phyloP scores from a whole-genome alignment of 441 rosid genomes.

The Erodium texanum region DNA sequence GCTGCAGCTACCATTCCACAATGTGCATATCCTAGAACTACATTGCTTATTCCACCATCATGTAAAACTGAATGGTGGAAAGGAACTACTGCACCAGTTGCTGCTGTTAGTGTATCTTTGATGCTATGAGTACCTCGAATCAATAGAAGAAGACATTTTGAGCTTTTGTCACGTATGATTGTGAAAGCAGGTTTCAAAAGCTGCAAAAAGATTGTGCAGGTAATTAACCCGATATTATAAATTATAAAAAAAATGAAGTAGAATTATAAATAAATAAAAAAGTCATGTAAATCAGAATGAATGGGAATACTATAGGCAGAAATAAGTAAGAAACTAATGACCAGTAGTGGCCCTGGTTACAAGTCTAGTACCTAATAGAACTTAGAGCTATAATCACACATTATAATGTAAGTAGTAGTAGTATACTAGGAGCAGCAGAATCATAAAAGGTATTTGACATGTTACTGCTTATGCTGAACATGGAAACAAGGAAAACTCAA shows the following conservation, averaged over 20 bases:
- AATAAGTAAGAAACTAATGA: neutral
- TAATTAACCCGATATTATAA: conserved; percentile 14
- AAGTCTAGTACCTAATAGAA: neutral
- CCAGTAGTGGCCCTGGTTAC: neutral
- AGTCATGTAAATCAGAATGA: neutral
- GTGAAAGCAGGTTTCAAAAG: conserved; percentile 95
- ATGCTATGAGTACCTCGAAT: conserved; percentile 96
- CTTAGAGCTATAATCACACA: neutral
- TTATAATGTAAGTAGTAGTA: neutral
- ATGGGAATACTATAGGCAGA: neutral
- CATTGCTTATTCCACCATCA: conserved; percentile 89
- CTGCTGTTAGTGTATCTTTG: conserved; percentile 94
- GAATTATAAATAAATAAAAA: conserved; percentile 3
- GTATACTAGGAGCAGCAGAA: neutral
- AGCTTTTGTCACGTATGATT: conserved; percentile 52
- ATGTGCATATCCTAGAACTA: conserved; percentile 94
- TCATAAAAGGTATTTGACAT: neutral
- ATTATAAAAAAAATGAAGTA: conserved; percentile 11
- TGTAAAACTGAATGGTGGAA: conserved; percentile 92
- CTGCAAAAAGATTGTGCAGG: conserved; percentile 35
- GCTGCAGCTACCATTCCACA: conserved; percentile 99
- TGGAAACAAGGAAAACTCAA: neutral
- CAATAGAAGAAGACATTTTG: conserved; percentile 61
- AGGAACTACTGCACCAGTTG: conserved; percentile 93
- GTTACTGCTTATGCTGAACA: neutral